phyloP scores from a whole-genome alignment of 352 stramenopile genomes.

The Phytophthora melonis region DNA sequence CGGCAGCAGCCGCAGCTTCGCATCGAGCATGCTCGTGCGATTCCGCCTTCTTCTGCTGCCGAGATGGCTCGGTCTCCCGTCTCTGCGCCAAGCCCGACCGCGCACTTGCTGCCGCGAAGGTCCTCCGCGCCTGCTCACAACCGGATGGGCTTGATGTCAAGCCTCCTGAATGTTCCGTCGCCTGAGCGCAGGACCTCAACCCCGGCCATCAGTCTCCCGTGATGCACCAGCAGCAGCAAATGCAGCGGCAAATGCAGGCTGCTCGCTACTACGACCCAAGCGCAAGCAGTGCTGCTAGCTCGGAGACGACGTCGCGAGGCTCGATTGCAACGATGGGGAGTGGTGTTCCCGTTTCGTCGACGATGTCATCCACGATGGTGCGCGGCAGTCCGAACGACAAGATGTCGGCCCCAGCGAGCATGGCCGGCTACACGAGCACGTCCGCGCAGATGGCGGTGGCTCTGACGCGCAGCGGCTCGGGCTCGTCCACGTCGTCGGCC shows the following conservation, averaged over 20 bases:
- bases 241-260: conserved; percentile 44
- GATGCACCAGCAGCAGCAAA: conserved; percentile 50
- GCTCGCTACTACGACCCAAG: conserved; percentile 48
- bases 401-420: conserved; percentile 26
- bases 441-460: conserved; percentile 42
- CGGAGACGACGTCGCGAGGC: conserved; percentile 16
- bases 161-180: conserved; percentile 77
- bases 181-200: conserved; percentile 57
- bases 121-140: conserved; percentile 40
- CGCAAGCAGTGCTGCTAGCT: conserved; percentile 28
- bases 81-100: conserved; percentile 58
- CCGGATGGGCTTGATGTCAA: conserved; percentile 83
- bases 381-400: conserved; percentile 36
- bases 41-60: conserved; percentile 30
- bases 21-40: conserved; percentile 33
- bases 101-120: conserved; percentile 62
- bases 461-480: conserved; percentile 42
- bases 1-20: conserved; percentile 38
- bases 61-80: conserved; percentile 37
- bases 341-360: conserved; percentile 41
- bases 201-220: conserved; percentile 53
- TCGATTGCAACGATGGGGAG: conserved; percentile 44
- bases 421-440: conserved; percentile 33
- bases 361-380: conserved; percentile 33
- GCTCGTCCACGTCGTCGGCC: conserved; percentile 40